A percentile compares a stretch with the other conserved stretches of the same genome.
Conservation (phyloP, 768 basidiomycete species). For the Hemileccinum rubropunctum region DNA sequence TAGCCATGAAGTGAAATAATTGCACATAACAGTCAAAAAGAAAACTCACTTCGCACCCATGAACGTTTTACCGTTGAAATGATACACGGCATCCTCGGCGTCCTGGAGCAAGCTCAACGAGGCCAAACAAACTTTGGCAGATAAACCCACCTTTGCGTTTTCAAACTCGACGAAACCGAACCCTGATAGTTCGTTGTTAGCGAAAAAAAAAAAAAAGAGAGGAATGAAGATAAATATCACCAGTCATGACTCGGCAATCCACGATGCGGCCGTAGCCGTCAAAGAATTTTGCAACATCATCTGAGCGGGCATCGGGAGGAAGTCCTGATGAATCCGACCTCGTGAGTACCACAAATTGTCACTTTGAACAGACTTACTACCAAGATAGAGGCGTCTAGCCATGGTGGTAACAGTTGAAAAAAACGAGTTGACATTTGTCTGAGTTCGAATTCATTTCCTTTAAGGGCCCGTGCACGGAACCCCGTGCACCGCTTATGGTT, state of each 20-base stretch:
- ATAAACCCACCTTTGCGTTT: constrained; percentile 55
- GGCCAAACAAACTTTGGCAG: background rate
- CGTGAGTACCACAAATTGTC: constrained; percentile 7
- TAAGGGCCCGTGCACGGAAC: constrained; percentile 32
- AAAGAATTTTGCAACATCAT: constrained; percentile 86
- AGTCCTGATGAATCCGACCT: constrained; percentile 48
- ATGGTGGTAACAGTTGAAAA: constrained; percentile 45
- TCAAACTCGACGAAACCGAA: constrained; percentile 99
- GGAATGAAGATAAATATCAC: constrained; percentile 41
- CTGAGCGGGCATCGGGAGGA: constrained; percentile 77
- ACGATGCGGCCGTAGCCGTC: constrained; percentile 86
- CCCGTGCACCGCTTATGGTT: constrained; percentile 14
- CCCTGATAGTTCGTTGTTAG: constrained; percentile 44
- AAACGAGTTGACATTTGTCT: constrained; percentile 23
- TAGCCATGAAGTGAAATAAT: constrained; percentile 28
- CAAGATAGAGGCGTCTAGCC: constrained; percentile 84
- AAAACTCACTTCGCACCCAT: constrained; percentile 67
- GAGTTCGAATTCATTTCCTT: constrained; percentile 32
- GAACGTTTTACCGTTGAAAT: constrained; percentile 86
- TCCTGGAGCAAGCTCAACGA: constrained; percentile 52
- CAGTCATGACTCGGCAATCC: constrained; percentile 94
- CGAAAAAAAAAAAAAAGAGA: background rate
- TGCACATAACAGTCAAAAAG: background rate
- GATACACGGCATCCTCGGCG: constrained; percentile 87
- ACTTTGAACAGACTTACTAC: constrained; percentile 49